phyloP scores from a whole-genome alignment of 805 yeast genomes.

The Tetrapisispora iriomotensis region DNA sequence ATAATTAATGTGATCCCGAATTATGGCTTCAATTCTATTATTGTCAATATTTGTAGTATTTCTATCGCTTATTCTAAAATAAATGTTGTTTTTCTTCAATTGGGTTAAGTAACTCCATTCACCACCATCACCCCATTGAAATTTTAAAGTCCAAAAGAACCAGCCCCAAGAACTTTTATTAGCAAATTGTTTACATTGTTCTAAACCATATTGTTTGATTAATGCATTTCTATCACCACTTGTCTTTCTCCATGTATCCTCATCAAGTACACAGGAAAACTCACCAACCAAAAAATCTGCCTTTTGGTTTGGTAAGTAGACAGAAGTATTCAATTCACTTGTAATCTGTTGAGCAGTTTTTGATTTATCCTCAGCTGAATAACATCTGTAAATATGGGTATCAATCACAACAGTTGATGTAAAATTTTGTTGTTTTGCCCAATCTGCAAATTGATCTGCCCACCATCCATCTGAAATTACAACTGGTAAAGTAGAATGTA shows the following conservation, averaged over 20 bases:
- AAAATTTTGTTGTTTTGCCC: conserved; percentile 36
- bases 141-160: conserved; percentile 87
- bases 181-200: conserved; percentile 39
- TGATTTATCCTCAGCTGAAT: conserved; percentile 59
- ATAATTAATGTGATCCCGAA: conserved; percentile 46
- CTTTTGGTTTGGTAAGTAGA: conserved; percentile 36
- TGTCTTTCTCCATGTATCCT: conserved; percentile 54
- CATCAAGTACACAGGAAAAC: conserved; percentile 80
- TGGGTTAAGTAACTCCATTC: conserved; percentile 90
- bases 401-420: conserved; percentile 65
- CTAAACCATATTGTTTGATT: conserved; percentile 53
- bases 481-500: conserved; percentile 53
- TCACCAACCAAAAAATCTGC: conserved; percentile 82
- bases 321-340: conserved; percentile 41
- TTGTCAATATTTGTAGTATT: conserved; percentile 21
- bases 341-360: conserved; percentile 59
- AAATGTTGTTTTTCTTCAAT: conserved; percentile 52
- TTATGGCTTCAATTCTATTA: conserved; percentile 22
- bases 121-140: conserved; percentile 84
- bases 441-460: conserved; percentile 66
- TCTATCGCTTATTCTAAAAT: conserved; percentile 20
- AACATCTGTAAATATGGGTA: conserved; percentile 79
- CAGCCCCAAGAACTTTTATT: conserved; percentile 57
- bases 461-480: conserved; percentile 93
- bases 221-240: conserved; percentile 40